Evolutionary conservation across 768 basidiomycete genomes (phyloP).

Genomic region (Cyathus striatus): DNA sequence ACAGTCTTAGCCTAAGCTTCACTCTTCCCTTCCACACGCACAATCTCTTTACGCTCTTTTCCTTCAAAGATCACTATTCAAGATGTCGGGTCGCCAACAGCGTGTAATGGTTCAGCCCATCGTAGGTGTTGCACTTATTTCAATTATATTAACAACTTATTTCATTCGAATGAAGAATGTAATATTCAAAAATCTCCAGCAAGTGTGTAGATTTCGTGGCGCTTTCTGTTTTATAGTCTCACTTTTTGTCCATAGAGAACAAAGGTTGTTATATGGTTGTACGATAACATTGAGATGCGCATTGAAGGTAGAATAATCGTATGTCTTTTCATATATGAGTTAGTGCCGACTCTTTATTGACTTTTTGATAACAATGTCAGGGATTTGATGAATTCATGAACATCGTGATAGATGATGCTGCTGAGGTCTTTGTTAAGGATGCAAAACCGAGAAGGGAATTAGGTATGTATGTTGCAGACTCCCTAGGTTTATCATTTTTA

Average conservation of each 20-base stretch:
- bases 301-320: conserved; percentile 96
- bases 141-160: conserved; percentile 8
- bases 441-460: conserved; percentile 80
- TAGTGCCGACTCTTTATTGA: conserved; percentile 4
- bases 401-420: conserved; percentile 88
- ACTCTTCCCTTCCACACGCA: conserved; percentile 4
- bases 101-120: conserved; percentile 99
- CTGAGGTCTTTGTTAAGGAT: conserved; percentile 88
- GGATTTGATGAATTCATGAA: conserved; percentile 99
- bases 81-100: conserved; percentile 89
- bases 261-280: conserved; percentile 91
- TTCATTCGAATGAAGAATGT: conserved; percentile 75
- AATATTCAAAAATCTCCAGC: conserved; percentile 96
- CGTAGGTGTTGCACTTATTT: conserved; percentile 46
- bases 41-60: conserved; percentile 9
- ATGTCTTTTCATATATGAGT: conserved; percentile 34
- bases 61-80: conserved; percentile 15
- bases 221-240: conserved; percentile 1
- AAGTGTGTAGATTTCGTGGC: conserved; percentile 38
- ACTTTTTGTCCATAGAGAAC: conserved; percentile 47
- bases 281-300: conserved; percentile 94
- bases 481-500: not conserved
- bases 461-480: conserved; percentile 36
- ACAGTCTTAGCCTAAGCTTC: not conserved
- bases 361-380: conserved; percentile 29